These are phyloP conservation scores for Alternaria triticina DNA, from an alignment of 2,329 filamentous ascomycete species.

Conservation along the genomic window DNA sequence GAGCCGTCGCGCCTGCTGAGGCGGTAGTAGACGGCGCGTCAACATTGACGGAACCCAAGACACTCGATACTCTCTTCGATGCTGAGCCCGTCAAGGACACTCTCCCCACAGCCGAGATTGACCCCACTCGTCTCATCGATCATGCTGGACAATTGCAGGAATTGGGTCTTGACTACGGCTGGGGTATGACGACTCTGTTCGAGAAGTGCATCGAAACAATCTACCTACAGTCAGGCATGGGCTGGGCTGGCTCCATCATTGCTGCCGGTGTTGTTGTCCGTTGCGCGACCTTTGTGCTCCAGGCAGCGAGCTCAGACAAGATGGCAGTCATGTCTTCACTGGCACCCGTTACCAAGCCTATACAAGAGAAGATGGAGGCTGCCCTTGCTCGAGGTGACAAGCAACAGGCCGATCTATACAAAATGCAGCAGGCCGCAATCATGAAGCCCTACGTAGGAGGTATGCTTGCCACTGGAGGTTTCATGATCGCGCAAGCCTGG, in stretches of 20 bases:
- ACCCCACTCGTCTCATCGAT: slow-evolving; percentile 68
- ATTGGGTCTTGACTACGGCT: slow-evolving; percentile 87
- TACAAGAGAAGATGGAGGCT: slow-evolving; percentile 62
- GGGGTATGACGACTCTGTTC: slow-evolving; percentile 74
- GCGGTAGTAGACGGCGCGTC: slow-evolving; percentile 13
- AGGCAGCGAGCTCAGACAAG: slow-evolving; percentile 66
- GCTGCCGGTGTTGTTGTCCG: slow-evolving; percentile 71
- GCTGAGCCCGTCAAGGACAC: slow-evolving; percentile 17
- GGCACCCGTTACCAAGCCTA: slow-evolving; percentile 62
- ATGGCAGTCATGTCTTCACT: slow-evolving; percentile 68
- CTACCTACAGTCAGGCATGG: slow-evolving; percentile 75
- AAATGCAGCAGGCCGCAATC: slow-evolving; percentile 59
- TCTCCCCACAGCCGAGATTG: slow-evolving; percentile 24
- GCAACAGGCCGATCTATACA: slow-evolving; percentile 39
- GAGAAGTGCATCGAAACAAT: slow-evolving; percentile 82
- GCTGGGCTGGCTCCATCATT: slow-evolving; percentile 82
- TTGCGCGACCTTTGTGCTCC: slow-evolving; percentile 65
- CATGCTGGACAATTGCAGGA: slow-evolving; percentile 81
- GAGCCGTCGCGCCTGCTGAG: slow-evolving; percentile 22
- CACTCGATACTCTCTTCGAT: slow-evolving; percentile 31
- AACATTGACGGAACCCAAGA: slow-evolving; percentile 14
- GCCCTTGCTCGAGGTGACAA: slow-evolving; percentile 55
- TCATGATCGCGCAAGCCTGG: slow-evolving; percentile 67
- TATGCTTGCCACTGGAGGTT: slow-evolving; percentile 54
- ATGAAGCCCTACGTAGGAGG: slow-evolving; percentile 48